phyloP scores from a whole-genome alignment of 2,329 filamentous ascomycete genomes.

The Teratosphaeriaceae sp. region DNA sequence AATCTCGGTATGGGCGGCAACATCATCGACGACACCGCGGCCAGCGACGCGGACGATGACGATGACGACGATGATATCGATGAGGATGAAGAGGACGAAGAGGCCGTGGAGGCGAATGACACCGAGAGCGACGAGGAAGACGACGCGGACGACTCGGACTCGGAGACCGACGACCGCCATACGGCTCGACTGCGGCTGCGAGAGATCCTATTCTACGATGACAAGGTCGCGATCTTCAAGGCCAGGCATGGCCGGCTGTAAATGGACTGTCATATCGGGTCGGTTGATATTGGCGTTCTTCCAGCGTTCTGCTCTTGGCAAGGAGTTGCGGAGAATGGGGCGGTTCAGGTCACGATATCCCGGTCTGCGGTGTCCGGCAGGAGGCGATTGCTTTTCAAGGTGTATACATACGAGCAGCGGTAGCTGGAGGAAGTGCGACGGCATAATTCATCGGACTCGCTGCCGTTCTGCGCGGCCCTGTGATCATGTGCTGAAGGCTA shows the following conservation, averaged over 20 bases:
- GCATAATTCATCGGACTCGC: not conserved
- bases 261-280: not conserved
- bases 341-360: slow-evolving; percentile 1
- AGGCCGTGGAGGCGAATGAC: slow-evolving; percentile 35
- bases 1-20: slow-evolving; percentile 42
- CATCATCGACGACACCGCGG: slow-evolving; percentile 40
- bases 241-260: slow-evolving; percentile 55
- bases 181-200: slow-evolving; percentile 53
- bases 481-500: not conserved
- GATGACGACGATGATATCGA: slow-evolving; percentile 39
- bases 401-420: not conserved
- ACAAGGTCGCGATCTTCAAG: slow-evolving; percentile 75
- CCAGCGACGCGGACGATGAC: slow-evolving; percentile 42
- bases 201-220: slow-evolving; percentile 79
- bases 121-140: slow-evolving; percentile 46
- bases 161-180: slow-evolving; percentile 11
- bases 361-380: not conserved
- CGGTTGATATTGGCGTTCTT: not conserved
- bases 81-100: slow-evolving; percentile 40
- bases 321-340: not conserved
- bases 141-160: slow-evolving; percentile 30
- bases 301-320: not conserved
- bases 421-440: not conserved
- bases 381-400: not conserved
- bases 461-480: not conserved